Evolutionary conservation across 179 eudicot genomes (phyloP).

Genomic region (Patellifolia procumbens): DNA sequence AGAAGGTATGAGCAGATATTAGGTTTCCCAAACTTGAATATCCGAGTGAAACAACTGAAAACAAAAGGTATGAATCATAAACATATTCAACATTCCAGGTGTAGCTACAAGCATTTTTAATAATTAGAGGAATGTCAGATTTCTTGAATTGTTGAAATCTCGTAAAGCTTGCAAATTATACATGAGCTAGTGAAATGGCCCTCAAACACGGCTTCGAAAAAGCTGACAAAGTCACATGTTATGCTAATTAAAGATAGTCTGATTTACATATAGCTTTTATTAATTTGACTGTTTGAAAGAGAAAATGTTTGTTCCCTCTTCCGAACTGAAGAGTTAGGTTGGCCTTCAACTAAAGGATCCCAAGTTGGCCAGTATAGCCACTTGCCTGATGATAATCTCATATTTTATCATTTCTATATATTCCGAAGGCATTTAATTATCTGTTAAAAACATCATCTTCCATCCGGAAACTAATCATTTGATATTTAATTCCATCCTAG

Average conservation of each 20-base stretch:
- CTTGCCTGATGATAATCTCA: not conserved
- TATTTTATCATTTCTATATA: not conserved
- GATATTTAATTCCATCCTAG: no score
- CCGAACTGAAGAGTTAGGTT: not conserved
- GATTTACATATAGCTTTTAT: not conserved
- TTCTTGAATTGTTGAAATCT: not conserved
- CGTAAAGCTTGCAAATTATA: not conserved
- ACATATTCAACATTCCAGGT: not conserved
- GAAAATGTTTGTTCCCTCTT: not conserved
- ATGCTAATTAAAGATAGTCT: not conserved
- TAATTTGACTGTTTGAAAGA: not conserved
- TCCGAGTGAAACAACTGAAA: conserved; percentile 87
- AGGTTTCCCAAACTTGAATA: conserved; percentile 86
- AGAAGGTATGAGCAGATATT: conserved; percentile 58
- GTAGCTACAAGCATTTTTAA: not conserved
- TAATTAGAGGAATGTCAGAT: not conserved
- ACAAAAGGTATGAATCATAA: conserved; percentile 13
- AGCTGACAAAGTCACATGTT: not conserved
- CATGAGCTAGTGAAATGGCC: not conserved
- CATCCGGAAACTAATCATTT: no score
- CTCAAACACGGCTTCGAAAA: no score
- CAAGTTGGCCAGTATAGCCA: not conserved
- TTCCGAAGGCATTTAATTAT: not conserved
- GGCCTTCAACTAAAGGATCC: not conserved
- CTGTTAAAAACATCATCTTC: not conserved